Conservation (phyloP, 2,329 filamentous ascomycete species). For the Lecanicillium sp. region DNA sequence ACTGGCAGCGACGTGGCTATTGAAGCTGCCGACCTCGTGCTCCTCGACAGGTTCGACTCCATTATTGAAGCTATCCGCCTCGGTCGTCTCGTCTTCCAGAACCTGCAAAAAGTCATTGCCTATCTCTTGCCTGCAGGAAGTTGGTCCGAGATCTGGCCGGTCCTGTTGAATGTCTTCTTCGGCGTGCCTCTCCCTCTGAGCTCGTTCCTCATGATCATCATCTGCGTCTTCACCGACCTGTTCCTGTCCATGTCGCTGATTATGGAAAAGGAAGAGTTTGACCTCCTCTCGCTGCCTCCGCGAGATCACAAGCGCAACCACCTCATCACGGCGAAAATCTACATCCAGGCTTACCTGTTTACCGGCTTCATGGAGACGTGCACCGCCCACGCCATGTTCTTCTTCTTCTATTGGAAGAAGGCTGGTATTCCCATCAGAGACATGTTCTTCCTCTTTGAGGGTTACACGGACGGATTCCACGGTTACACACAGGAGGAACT, state of each 20-base stretch:
- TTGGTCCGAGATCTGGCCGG: constrained; percentile 51
- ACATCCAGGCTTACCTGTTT: constrained; percentile 44
- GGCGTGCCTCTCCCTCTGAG: constrained; percentile 43
- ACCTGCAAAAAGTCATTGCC: constrained; percentile 32
- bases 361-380: constrained; percentile 43
- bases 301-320: constrained; percentile 42
- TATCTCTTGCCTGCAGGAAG: constrained; percentile 43
- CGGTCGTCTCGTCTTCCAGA: constrained; percentile 32
- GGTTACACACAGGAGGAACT: constrained; percentile 39
- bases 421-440: constrained; percentile 38
- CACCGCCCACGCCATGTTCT: constrained; percentile 44
- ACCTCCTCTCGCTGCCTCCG: constrained; percentile 41
- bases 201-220: constrained; percentile 51
- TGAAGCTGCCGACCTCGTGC: constrained; percentile 55
- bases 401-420: constrained; percentile 41
- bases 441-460: constrained; percentile 43
- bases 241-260: constrained; percentile 43
- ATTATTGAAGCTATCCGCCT: constrained; percentile 57
- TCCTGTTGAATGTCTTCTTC: constrained; percentile 47
- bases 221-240: constrained; percentile 48
- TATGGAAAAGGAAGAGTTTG: constrained; percentile 49
- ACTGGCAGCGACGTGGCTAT: constrained; percentile 59
- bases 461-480: constrained; percentile 38
- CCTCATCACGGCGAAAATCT: constrained; percentile 44
- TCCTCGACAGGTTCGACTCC: constrained; percentile 64